These are phyloP conservation scores for Suillus brevipes DNA, from an alignment of 768 basidiomycete species.

Conservation along the genomic window DNA sequence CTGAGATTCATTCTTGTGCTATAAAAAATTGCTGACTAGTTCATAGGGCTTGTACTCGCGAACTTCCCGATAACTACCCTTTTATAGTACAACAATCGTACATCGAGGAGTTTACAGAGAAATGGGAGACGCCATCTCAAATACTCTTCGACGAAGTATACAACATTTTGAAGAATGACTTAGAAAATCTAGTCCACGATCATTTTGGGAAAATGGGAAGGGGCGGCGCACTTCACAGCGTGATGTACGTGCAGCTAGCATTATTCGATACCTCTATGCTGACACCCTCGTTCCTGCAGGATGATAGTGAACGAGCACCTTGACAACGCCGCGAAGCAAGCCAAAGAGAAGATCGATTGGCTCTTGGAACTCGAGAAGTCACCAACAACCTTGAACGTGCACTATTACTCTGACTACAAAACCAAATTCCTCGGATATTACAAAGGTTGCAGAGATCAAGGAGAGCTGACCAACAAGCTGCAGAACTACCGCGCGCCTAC, in stretches of 20 bases:
- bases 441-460: conserved; percentile 30
- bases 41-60: conserved; percentile 64
- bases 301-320: conserved; percentile 52
- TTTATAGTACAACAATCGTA: conserved; percentile 57
- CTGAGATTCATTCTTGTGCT: not conserved
- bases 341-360: conserved; percentile 47
- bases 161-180: conserved; percentile 36
- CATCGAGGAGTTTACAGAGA: conserved; percentile 42
- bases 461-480: conserved; percentile 14
- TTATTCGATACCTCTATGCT: not conserved
- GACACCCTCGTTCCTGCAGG: conserved; percentile 28
- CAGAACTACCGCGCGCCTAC: conserved; percentile 8
- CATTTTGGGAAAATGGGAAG: conserved; percentile 57
- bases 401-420: conserved; percentile 50
- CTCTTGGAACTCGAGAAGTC: conserved; percentile 48
- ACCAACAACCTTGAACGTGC: conserved; percentile 53
- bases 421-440: conserved; percentile 53
- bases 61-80: conserved; percentile 67
- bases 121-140: conserved; percentile 52
- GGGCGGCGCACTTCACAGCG: conserved; percentile 50
- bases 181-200: conserved; percentile 41
- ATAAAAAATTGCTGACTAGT: not conserved
- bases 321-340: conserved; percentile 38
- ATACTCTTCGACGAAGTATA: conserved; percentile 44
- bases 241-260: conserved; percentile 22